These are phyloP conservation scores for Neonectria magnoliae DNA, from an alignment of 2,329 filamentous ascomycete species.

Conservation along the genomic window DNA sequence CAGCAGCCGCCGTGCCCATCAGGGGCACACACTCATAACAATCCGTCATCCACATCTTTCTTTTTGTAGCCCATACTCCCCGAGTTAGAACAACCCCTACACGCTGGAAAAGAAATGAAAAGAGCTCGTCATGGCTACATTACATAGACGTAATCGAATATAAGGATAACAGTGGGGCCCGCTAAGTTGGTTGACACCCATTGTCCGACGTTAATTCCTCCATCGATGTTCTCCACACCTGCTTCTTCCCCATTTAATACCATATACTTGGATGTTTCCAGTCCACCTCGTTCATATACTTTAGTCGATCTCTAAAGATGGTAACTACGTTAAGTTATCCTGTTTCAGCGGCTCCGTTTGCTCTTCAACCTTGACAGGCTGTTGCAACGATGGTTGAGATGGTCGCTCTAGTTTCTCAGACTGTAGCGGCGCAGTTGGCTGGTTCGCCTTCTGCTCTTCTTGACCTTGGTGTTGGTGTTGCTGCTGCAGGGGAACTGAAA, in stretches of 20 bases:
- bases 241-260: constrained; percentile 22
- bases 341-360: constrained; percentile 16
- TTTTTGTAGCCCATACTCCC: constrained; percentile 37
- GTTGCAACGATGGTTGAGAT: constrained; percentile 16
- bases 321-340: constrained; percentile 12
- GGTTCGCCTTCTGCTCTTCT: constrained; percentile 16
- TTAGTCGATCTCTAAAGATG: constrained; percentile 10
- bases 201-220: constrained; percentile 22
- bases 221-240: constrained; percentile 25
- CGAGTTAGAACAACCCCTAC: constrained; percentile 30
- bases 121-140: constrained; percentile 33
- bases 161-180: constrained; percentile 26
- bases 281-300: constrained; percentile 7
- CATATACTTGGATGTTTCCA: constrained; percentile 24
- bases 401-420: constrained; percentile 3
- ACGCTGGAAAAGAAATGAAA: constrained; percentile 33
- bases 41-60: constrained; percentile 23
- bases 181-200: constrained; percentile 23
- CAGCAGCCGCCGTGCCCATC: neutral
- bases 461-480: constrained; percentile 13
- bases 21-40: neutral
- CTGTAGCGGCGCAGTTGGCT: constrained; percentile 11
- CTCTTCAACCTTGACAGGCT: constrained; percentile 8
- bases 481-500: constrained; percentile 1
- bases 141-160: constrained; percentile 40